A percentile compares a stretch with the other conserved stretches of the same genome.
Conservation (phyloP, 306 rosid genomes). For the Albizia julibrissin region DNA sequence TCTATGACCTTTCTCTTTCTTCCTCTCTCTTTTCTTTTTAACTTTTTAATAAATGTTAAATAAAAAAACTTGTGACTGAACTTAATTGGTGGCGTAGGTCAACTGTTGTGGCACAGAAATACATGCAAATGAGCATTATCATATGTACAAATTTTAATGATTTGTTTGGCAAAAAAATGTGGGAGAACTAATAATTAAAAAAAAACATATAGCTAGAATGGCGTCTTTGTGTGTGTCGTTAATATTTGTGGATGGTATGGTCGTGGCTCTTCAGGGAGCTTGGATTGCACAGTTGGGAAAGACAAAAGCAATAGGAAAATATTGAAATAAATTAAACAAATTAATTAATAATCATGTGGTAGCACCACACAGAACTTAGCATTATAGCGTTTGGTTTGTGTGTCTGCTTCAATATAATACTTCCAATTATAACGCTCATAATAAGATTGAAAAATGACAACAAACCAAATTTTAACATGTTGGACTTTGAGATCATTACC, state of each 20-base stretch:
- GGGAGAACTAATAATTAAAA: slow-evolving; percentile 44
- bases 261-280: slow-evolving; percentile 28
- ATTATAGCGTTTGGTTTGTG: slow-evolving; percentile 56
- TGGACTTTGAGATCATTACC: slow-evolving; percentile 52
- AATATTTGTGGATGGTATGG: neutral
- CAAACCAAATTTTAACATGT: slow-evolving; percentile 42
- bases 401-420: slow-evolving; percentile 54
- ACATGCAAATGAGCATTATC: slow-evolving; percentile 36
- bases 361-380: slow-evolving; percentile 18
- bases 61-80: neutral
- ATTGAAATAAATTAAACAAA: slow-evolving; percentile 2
- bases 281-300: slow-evolving; percentile 26
- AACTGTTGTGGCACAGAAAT: slow-evolving; percentile 38
- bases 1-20: neutral
- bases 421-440: slow-evolving; percentile 48
- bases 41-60: neutral
- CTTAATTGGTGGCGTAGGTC: neutral
- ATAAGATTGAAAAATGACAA: slow-evolving; percentile 61
- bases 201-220: slow-evolving; percentile 7
- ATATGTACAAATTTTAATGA: neutral
- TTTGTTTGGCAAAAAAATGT: slow-evolving; percentile 35
- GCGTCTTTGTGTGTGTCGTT: neutral
- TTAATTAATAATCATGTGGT: slow-evolving; percentile 26
- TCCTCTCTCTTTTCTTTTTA: neutral
- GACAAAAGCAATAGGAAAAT: neutral